Conservation (phyloP, 768 basidiomycete species). For the Boletus reticulatus region DNA sequence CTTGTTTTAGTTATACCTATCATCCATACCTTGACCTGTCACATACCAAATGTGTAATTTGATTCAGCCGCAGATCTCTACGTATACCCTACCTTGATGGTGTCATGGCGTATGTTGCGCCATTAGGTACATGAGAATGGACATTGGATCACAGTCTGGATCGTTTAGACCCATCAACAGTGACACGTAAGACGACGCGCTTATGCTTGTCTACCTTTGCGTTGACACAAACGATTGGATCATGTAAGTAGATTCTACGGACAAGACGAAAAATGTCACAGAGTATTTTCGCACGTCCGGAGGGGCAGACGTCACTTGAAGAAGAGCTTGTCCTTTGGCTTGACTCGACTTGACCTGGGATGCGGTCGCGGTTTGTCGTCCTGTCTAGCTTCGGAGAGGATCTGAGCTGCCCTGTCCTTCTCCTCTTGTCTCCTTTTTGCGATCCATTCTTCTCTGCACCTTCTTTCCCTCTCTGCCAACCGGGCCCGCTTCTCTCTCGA, state of each 20-base stretch:
- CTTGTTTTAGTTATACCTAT: conserved; percentile 9
- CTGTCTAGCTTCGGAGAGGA: conserved; percentile 23
- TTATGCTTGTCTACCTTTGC: conserved; percentile 1
- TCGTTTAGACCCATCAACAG: not conserved
- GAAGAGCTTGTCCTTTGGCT: conserved; percentile 37
- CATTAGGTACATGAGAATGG: conserved; percentile 11
- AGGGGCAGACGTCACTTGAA: conserved; percentile 34
- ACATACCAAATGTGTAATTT: conserved; percentile 10
- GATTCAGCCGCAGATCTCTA: not conserved
- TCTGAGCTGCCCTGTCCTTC: conserved; percentile 35
- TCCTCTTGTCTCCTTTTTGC: conserved; percentile 42
- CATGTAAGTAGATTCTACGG: not conserved
- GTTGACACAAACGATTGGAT: not conserved
- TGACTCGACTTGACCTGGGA: conserved; percentile 23
- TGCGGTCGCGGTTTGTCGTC: conserved; percentile 9
- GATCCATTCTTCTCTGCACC: conserved; percentile 39
- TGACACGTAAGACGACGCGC: conserved; percentile 9
- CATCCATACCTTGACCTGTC: conserved; percentile 10
- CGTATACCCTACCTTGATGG: conserved; percentile 5
- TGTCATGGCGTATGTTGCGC: not conserved
- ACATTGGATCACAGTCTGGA: conserved; percentile 4
- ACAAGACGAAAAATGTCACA: not conserved
- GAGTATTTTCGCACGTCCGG: conserved; percentile 13
- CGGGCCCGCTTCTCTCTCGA: conserved; percentile 48
- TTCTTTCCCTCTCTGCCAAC: conserved; percentile 51